Base-by-base conservation (phyloP, 352 stramenopile genomes). In the Phytophthora pistaciae region DNA sequence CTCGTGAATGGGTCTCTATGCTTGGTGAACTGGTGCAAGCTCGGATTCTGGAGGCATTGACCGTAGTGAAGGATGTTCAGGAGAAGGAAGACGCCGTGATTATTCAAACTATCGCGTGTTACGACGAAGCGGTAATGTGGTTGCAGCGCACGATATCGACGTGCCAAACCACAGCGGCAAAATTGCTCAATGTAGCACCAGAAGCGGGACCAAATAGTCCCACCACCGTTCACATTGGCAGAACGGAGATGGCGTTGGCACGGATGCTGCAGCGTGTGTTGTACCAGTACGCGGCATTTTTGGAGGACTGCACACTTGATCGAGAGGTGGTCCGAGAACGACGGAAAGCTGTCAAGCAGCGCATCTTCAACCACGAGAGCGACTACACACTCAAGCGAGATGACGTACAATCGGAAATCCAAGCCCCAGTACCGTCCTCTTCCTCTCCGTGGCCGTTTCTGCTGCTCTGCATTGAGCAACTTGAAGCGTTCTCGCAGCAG, bases 391-490 rank as follows among this genome's bases (percentile, higher is more conserved):
- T 87, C 0, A 73, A 75, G 2, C 33, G 64, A 18, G 54, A 72
- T 44, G 21, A 38, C 20, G 5, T 20, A 29, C 50, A 21, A 68
- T 29, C 36, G 18, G 9, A 54, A 16, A 53, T 25, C 46, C 8
- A 44, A 66, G 20, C 38, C 7, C 48, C 31, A 25, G 21, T 7
- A 3, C 54, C 50, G 13, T 25, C 42, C 20, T 9, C 48, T 59
- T 25, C 62, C 50, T 20, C 59, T 50, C 62, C 57, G 23, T 71
- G 53, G n/a, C 71, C 87, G 5, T 94, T 81, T 54, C 31, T 91
- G 25, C 38, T 96, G 36, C 62, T 96, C 1, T 93, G 87, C 61
- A 84, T 96, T n/a, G 89, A 94, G 46, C 81, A 94, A 62, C 74
- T 94, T 11, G 89, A 96, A 68, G 60, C 62, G 0, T 87, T 96